A percentile compares a stretch with the other conserved stretches of the same genome.
Conservation (phyloP, 768 basidiomycete species). For the Dioszegia crocea region DNA sequence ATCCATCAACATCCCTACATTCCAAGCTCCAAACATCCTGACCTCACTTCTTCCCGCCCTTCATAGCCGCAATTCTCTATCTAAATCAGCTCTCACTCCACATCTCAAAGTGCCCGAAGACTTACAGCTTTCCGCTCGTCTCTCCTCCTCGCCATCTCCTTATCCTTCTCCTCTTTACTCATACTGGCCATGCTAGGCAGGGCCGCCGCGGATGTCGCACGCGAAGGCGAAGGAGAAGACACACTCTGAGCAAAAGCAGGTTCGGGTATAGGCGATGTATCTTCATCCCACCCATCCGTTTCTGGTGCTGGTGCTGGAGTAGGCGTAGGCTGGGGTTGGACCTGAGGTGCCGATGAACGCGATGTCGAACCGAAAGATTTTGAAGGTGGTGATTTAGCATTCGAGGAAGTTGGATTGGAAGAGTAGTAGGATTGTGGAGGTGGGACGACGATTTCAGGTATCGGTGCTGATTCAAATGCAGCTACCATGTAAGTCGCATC, state of each 20-base stretch:
- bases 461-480: constrained; percentile 64
- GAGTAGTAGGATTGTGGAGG: constrained; percentile 39
- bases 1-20: too few species aligned
- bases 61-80: constrained; percentile 9
- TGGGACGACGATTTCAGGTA: constrained; percentile 37
- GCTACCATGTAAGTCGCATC: constrained; percentile 47
- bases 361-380: background rate
- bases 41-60: background rate
- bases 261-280: constrained; percentile 6
- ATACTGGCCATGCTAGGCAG: constrained; percentile 54
- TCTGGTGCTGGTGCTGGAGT: constrained; percentile 6
- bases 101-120: background rate
- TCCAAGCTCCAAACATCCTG: too few species aligned
- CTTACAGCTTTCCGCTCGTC: constrained; percentile 83
- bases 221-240: constrained; percentile 10
- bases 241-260: background rate
- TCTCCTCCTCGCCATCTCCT: constrained; percentile 84
- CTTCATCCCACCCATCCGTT: background rate
- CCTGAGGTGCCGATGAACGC: background rate
- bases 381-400: background rate
- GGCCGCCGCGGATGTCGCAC: constrained; percentile 16
- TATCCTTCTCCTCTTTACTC: constrained; percentile 86
- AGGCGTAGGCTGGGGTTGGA: constrained; percentile 4
- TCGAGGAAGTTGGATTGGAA: constrained; percentile 2
- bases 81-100: background rate